Evolutionary conservation across 73 alveolate genomes (phyloP), one percentile per base, ranked within the genome.

Genomic region (Uronychia binucleata): DNA sequence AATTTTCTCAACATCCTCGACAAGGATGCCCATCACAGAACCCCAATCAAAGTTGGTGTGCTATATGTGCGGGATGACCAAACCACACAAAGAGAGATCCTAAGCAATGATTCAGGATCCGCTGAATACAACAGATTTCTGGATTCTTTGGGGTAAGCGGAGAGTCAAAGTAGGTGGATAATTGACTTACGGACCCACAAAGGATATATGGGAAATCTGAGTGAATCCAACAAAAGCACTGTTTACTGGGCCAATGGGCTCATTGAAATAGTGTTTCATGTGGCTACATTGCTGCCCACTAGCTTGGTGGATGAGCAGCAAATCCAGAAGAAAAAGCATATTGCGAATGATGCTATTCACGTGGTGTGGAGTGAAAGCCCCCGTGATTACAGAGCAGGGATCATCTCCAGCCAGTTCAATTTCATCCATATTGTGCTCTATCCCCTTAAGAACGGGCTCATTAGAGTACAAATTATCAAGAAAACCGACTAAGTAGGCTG

Each of bases 351-450:
- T 46, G 67, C 67, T 5, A 46, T 46, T 46, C 67, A 46, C 19
- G 67, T 46, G 67, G 19, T 46, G n/a, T 46, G 67, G 67, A 46
- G 67, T 46, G 67, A 46, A 19, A 46, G 67, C 67, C 67, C 67
- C 5, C 5, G 67, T 5, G 67, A 46, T 19, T 46, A 46, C 67
- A 46, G 67, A 46, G 67, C 67, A 5, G 67, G 67, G n/a, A 46
- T 19, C 19, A 46, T 46, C 67, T 46, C 67, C 19, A 19, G 67
- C n/a, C 19, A 46, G 67, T 46, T 46, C 19, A 46, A 46, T 19
- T 46, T 46, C 67, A 19, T 46, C 19, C 67, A 46, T 46, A 46
- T 46, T 46, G 67, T 46, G n/a, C 67, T 46, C 19, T 46, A 46
- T 46, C 67, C 67, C 5, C 19, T 46, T 5, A 46, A 46, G 67